A percentile compares a stretch with the other conserved stretches of the same genome.
Evolutionary conservation across 768 basidiomycete genomes (phyloP).

Genomic region (Hypholoma sublateritium): DNA sequence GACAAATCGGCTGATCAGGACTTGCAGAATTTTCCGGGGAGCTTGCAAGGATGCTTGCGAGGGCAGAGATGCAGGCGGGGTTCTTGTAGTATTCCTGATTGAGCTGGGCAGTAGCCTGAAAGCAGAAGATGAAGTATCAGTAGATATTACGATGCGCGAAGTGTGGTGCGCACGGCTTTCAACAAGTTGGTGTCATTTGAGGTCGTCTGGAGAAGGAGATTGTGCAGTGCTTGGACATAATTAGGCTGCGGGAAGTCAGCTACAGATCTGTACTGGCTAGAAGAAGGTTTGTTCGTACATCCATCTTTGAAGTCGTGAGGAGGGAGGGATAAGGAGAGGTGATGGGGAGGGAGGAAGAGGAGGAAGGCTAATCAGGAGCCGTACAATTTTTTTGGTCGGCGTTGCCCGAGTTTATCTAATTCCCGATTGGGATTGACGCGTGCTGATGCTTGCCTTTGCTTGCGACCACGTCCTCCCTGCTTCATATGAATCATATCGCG

Average conservation of each 20-base stretch:
- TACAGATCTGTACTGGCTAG: slow-evolving; percentile 19
- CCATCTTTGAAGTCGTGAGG: slow-evolving; percentile 39
- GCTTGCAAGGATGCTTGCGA: slow-evolving; percentile 83
- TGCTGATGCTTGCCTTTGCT: not conserved
- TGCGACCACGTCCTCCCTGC: not conserved
- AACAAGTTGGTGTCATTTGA: slow-evolving; percentile 87
- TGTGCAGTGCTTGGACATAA: slow-evolving; percentile 81
- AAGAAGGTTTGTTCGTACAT: slow-evolving; percentile 36
- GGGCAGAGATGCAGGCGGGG: slow-evolving; percentile 85
- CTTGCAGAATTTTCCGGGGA: slow-evolving; percentile 84
- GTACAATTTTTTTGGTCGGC: slow-evolving; percentile 59
- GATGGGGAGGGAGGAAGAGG: slow-evolving; percentile 24
- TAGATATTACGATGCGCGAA: slow-evolving; percentile 10
- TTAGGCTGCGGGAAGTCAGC: slow-evolving; percentile 45
- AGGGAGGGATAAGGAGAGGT: slow-evolving; percentile 29
- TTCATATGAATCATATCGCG: no score
- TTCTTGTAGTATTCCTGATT: slow-evolving; percentile 94
- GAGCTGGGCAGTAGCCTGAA: slow-evolving; percentile 85
- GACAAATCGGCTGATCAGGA: slow-evolving; percentile 18
- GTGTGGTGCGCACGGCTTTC: slow-evolving; percentile 69
- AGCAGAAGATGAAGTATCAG: slow-evolving; percentile 8
- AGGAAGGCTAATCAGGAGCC: slow-evolving; percentile 13
- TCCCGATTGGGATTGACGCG: slow-evolving; percentile 17
- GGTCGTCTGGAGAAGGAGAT: slow-evolving; percentile 81
- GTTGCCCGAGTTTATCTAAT: slow-evolving; percentile 43